Evolutionary conservation across 305 asterid genomes (phyloP), one percentile per base, ranked within the genome.

Genomic region (Fraxinus baroniana): DNA sequence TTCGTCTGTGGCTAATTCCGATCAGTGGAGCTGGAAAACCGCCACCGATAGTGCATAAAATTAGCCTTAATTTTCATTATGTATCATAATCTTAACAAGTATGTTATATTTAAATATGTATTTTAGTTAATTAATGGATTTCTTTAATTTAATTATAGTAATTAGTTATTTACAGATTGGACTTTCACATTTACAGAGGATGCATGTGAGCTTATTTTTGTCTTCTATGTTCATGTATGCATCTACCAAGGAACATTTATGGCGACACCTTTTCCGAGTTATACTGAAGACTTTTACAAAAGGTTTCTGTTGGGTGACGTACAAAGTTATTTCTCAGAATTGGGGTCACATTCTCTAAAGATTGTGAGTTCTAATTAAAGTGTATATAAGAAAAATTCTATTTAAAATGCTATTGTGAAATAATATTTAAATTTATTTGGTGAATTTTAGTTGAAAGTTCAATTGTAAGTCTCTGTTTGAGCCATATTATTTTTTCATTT

Each of bases 1-100:
- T 18, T 79, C 85, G 7, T 72, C 90, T 0, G 72, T 79, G 36
- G 86, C 75, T 41, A 26, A 80, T 73, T 84, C 84, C 7, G 84
- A 80, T 73, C 78, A 77, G 46, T 84, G 75, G 81, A 84, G 86
- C 76, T 44, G 74, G 36, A 66, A 66, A 66, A 26, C 74, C 3
- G 18, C 36, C 36, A 26, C 7, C 10, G 74, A 66, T 7, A 28
- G 74, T 26, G 74, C 36, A 66, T 66, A 66, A 66, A 24, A 24
- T 24, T 66, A 66, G 36, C 35, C 15, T 66, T 66, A 24, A 66
- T 26, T 22, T 22, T 20, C 24, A 3, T 62, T 7, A 7, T 62
- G 71, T 62, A 62, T 22, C 30, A 62, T 66, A 66, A 13, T 24
- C n/a, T 7, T 66, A 9, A 26, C 8, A 24, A 26, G 8, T 24